These are phyloP conservation scores for Plectosphaerella plurivora DNA, from an alignment of 2,329 filamentous ascomycete genomes.

Conservation along the genomic window DNA sequence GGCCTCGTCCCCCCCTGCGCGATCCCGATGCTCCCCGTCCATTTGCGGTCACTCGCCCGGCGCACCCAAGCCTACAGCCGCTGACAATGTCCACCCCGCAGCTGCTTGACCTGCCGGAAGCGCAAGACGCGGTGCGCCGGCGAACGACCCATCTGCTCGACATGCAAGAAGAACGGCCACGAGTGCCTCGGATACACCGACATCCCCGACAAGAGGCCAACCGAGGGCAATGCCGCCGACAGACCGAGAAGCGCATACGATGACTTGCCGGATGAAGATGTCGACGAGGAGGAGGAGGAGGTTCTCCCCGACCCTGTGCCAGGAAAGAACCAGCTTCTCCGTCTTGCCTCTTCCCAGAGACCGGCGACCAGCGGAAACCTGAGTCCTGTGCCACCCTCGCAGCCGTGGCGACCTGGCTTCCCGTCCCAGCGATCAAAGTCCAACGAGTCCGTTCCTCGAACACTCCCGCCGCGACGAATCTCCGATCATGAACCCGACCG, in stretches of 20 bases:
- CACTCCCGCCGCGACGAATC: slow-evolving; percentile 7
- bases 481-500: slow-evolving; percentile 8
- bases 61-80: slow-evolving; percentile 3
- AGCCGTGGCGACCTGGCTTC: not conserved
- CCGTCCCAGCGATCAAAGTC: not conserved
- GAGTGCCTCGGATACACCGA: slow-evolving; percentile 65
- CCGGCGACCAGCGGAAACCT: slow-evolving; percentile 21
- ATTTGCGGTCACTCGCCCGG: not conserved
- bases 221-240: slow-evolving; percentile 11
- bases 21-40: not conserved
- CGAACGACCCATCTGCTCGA: slow-evolving; percentile 67
- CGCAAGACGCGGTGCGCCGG: slow-evolving; percentile 73
- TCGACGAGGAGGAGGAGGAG: slow-evolving; percentile 20
- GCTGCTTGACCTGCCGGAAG: slow-evolving; percentile 69
- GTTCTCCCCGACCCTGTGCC: not conserved
- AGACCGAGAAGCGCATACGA: slow-evolving; percentile 11
- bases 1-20: not conserved
- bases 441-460: slow-evolving; percentile 1
- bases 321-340: no score
- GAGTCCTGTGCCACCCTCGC: slow-evolving; percentile 5
- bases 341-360: slow-evolving; percentile 16
- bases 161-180: slow-evolving; percentile 68
- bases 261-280: slow-evolving; percentile 10
- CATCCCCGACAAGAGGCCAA: slow-evolving; percentile 39
- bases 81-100: slow-evolving; percentile 20